Base-by-base conservation (phyloP, 2,329 filamentous ascomycete species). In the Aspergillus sp. region DNA sequence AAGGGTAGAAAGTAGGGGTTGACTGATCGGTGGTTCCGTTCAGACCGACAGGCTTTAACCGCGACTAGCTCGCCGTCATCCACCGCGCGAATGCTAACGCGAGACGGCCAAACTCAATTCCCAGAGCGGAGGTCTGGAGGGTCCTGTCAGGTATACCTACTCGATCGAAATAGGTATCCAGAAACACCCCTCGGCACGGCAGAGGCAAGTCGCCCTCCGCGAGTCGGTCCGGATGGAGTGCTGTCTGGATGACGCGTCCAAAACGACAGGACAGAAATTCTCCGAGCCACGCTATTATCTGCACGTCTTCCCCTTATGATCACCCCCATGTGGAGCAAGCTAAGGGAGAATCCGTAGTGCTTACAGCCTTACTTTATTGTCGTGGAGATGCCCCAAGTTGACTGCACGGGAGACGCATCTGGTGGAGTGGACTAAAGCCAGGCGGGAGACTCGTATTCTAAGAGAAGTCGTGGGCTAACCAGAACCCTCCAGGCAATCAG, bases 201-300 rank as follows among this genome's bases (percentile, higher is more conserved):
- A 48, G 8, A 19, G 22, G 11, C n/a, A 42, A 33, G 33, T 49
- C 36, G 22, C 19, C n/a, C n/a, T n/a, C n/a, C n/a, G n/a, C n/a
- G n/a, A 35, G 33, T 9, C 33, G n/a, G 16, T 4, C 3, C 35
- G 16, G 8, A 9, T 38, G 16, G 35, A 38, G 16, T 13, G n/a
- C 33, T 13, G 33, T 38, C 41, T 9, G 45, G 26, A 33, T 45
- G 49, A 43, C 32, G 36, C 36, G 22, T 30, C 14, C 35, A 17
- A 38, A 9, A 32, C 20, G 35, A 38, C 35, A 38, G 26, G 26
- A 30, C 35, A 45, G 41, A 42, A 51, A 51, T 47, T 51, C 49
- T 47, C 49, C 49, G 49, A 51, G 16, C 49, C 44, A 51, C 45
- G 49, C 49, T 45, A 42, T 42, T 51, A 46, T 47, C 24, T 47